A percentile compares a stretch with the other conserved stretches of the same genome.
phyloP scores from a whole-genome alignment of 2,329 filamentous ascomycete genomes.

The Metarhizium robertsii region DNA sequence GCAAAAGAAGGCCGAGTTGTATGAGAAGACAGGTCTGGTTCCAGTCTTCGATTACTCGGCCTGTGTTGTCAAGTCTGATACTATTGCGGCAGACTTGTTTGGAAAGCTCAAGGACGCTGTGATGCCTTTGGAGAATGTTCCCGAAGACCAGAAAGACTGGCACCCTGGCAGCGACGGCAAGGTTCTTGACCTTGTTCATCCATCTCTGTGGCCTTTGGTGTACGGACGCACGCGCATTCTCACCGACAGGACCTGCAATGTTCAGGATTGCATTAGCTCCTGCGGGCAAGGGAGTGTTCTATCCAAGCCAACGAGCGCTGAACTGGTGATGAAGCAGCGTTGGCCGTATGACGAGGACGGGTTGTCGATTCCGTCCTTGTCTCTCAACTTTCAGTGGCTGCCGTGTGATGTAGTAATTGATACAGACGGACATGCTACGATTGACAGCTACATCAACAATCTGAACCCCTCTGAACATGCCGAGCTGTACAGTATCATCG shows the following conservation, averaged over 20 bases:
- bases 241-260: constrained; percentile 19
- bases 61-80: constrained; percentile 26
- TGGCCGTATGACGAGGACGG: constrained; percentile 1
- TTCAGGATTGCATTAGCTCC: constrained; percentile 26
- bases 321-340: background rate
- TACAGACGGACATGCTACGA: constrained; percentile 23
- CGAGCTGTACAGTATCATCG: constrained; percentile 30
- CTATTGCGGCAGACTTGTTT: constrained; percentile 14
- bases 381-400: constrained; percentile 32
- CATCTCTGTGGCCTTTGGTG: constrained; percentile 52
- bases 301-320: constrained; percentile 10
- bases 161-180: constrained; percentile 47
- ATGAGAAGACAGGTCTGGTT: background rate
- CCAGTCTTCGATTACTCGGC: constrained; percentile 3
- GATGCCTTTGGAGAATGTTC: constrained; percentile 38
- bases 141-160: constrained; percentile 45
- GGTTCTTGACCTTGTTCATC: constrained; percentile 55
- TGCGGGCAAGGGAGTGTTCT: constrained; percentile 22
- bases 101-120: constrained; percentile 34
- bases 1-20: background rate
- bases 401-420: constrained; percentile 38
- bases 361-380: background rate
- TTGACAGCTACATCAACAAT: constrained; percentile 46
- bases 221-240: constrained; percentile 36
- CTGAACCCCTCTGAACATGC: constrained; percentile 33